Evolutionary conservation across 306 rosid genomes (phyloP).

Genomic region (Castanea crenata): DNA sequence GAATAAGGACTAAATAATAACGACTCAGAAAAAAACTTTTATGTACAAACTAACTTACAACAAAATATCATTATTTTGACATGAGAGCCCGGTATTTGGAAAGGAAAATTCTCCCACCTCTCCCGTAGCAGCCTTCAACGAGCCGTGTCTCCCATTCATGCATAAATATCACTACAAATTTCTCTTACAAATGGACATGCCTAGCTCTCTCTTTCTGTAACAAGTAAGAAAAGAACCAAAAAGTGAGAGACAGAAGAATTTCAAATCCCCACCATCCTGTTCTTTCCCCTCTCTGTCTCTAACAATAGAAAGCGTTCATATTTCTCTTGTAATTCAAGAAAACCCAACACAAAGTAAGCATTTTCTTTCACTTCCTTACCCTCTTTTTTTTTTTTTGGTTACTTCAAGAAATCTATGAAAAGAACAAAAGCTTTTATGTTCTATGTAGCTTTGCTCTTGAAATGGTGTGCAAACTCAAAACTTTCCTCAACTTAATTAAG

Average conservation of each 20-base stretch:
- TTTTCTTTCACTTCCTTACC: background rate
- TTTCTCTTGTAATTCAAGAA: background rate
- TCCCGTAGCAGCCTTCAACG: background rate
- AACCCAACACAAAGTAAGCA: background rate
- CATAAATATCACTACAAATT: background rate
- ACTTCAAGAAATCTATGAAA: background rate
- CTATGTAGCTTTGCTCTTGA: background rate
- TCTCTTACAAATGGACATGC: background rate
- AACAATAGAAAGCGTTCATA: background rate
- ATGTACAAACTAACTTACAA: no score
- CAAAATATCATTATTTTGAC: no score
- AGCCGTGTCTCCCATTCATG: background rate
- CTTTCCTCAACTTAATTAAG: background rate
- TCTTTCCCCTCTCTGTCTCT: background rate
- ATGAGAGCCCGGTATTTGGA: no score
- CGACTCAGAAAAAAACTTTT: no score
- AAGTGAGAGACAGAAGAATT: background rate
- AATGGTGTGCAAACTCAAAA: background rate
- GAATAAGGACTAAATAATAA: no score
- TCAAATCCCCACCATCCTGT: background rate
- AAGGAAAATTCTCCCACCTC: no score
- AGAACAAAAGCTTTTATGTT: background rate
- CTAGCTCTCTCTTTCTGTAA: conserved; percentile 5
- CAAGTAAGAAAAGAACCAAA: background rate
- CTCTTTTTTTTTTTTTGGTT: background rate